Base-by-base conservation (phyloP, 345 rosid genomes). In the Camelina sativa region DNA sequence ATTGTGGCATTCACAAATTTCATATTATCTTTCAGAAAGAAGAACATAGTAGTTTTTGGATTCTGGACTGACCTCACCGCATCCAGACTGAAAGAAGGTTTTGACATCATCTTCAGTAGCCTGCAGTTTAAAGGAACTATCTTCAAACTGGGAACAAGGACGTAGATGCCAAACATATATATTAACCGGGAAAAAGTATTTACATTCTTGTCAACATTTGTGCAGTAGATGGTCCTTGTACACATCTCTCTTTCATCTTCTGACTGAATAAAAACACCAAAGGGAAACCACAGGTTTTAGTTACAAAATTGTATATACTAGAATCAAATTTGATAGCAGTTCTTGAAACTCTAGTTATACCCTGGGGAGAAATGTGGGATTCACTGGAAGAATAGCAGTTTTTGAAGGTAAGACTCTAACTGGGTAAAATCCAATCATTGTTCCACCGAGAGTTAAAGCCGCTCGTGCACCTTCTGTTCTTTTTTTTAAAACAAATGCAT, bases 181-280 rank as follows among this genome's bases (percentile, higher is more conserved):
- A 44, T 17, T n/a, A n/a, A 56, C 52, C 17, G 17, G 17, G 17
- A 10, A 12, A 15, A 15, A 25, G 22, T 13, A 7, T 54, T 71
- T 78, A 88, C 98, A 90, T 87, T 87, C 77, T 86, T 92, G 80
- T 88, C 98, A 7, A 92, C 86, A 74, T 92, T 90, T 78, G 98
- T 92, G 84, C 98, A 92, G 63, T 92, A 92, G 53, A 92, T 85
- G 12, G 98, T 92, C 76, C 98, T 88, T 48, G 84, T 17, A 72
- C 98, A 92, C 93, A 87, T 92, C 80, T 92, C 96, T 40, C 95
- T 85, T 77, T 92, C 98, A 84, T 92, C 92, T 76, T 90, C 96
- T 52, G 96, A 90, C 98, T 92, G 95, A 75, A 65, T 23, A 47
- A 8, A 63, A 46, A 46, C 46, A 68, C 56, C 48, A 15, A 51